Evolutionary conservation across 2,329 filamentous ascomycete genomes (phyloP).

Genomic region (Botrytis sinoallii): DNA sequence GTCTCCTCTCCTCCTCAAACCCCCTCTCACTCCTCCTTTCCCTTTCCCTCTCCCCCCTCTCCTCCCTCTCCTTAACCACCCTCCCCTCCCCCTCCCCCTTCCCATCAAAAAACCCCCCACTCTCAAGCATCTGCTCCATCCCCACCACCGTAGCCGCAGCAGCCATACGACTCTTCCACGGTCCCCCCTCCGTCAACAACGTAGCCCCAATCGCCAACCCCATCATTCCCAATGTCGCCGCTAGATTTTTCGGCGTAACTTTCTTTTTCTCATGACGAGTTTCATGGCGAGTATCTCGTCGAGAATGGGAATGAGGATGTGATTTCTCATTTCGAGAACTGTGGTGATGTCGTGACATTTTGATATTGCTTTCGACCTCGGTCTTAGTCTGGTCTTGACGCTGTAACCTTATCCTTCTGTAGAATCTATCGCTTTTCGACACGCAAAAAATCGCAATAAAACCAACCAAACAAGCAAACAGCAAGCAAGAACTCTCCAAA

Average conservation of each 20-base stretch:
- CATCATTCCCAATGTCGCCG: slow-evolving; percentile 9
- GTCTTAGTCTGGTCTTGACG: not conserved
- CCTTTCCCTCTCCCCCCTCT: slow-evolving; percentile 28
- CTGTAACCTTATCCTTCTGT: not conserved
- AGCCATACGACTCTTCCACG: slow-evolving; percentile 10
- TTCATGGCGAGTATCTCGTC: not conserved
- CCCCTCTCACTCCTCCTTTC: slow-evolving; percentile 53
- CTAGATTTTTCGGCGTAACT: slow-evolving; percentile 2
- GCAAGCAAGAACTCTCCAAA: not conserved
- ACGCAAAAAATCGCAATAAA: not conserved
- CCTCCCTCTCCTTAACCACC: slow-evolving; percentile 30
- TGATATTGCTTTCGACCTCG: not conserved
- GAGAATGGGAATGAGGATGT: not conserved
- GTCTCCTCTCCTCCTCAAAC: slow-evolving; percentile 53
- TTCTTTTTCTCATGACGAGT: not conserved
- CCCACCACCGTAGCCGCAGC: slow-evolving; percentile 15
- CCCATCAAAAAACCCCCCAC: slow-evolving; percentile 55
- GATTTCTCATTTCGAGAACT: not conserved
- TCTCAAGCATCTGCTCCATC: slow-evolving; percentile 43
- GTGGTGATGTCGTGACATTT: not conserved
- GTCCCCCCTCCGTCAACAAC: not conserved
- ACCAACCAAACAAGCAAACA: not conserved
- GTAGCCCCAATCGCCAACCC: slow-evolving; percentile 8
- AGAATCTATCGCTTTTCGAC: not conserved
- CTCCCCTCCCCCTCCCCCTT: slow-evolving; percentile 60